Conservation (phyloP, 2,329 filamentous ascomycete genomes). For the Diplodia intermedia region DNA sequence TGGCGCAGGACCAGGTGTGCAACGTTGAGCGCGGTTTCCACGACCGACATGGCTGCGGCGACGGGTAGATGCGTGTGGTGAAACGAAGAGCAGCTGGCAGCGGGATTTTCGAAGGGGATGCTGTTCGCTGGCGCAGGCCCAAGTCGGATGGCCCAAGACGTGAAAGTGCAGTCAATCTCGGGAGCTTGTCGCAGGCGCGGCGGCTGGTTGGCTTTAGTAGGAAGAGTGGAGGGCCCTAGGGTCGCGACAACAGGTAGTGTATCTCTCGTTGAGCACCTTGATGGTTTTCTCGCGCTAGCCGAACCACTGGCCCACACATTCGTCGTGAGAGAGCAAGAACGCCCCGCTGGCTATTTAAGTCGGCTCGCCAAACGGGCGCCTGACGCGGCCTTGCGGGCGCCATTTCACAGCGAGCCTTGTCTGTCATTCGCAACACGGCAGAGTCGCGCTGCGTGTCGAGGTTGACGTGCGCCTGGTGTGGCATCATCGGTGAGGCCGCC, state of each 20-base stretch:
- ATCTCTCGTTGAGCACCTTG: conserved; percentile 30
- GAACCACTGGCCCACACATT: conserved; percentile 20
- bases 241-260: conserved; percentile 3
- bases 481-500: neutral
- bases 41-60: neutral
- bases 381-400: neutral
- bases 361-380: neutral
- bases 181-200: neutral
- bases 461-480: neutral
- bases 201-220: conserved; percentile 21
- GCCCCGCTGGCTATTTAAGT: conserved; percentile 10
- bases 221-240: neutral
- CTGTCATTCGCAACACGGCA: conserved; percentile 3
- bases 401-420: neutral
- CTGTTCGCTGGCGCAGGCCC: neutral
- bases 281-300: conserved; percentile 32
- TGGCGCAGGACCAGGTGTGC: conserved; percentile 24
- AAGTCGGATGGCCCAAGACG: too few species aligned
- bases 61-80: conserved; percentile 8
- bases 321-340: conserved; percentile 18
- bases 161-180: neutral
- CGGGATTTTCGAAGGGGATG: neutral
- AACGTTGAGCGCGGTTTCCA: conserved; percentile 10
- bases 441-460: neutral
- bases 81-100: neutral